Evolutionary conservation across 805 yeast species (phyloP), one percentile per base, ranked within the genome.

Genomic region (Candida coquimbonensis): DNA sequence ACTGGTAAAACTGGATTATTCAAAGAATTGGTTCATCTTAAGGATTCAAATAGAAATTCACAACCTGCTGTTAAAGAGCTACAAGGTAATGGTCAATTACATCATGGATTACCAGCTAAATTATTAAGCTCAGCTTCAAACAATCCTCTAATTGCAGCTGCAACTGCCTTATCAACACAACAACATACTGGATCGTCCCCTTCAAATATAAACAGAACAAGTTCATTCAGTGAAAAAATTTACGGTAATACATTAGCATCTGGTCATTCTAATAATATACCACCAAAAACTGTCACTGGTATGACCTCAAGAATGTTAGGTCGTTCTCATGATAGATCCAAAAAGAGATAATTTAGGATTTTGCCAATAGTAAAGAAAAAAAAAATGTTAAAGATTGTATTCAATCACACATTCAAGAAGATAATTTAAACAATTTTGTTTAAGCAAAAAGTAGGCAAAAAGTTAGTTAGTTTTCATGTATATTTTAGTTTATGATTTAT

Each of bases 251-350:
- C 12, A 37, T 17, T 25, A 27, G 29, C 25, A 21, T 21, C 43
- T 42, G 14, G 26, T 43, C 14, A 39, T 33, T 17, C 42, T 25
- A 25, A 36, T 7, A n/a, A 29, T 29, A 29, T 11, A 29, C 7
- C 24, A 35, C 37, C 24, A 35, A 64, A 57, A 29, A 42, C 60
- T 19, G 70, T 80, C 19, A 78, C 84, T 3, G 66, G 79, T 14
- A 67, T 74, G 74, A 80, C 78, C 57, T 81, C 87, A 7, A 77
- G 77, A 54, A 67, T 82, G 40, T 62, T 81, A 47, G 81, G 85
- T 5, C 64, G 87, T 55, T 74, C 80, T 43, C 67, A 69, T 21
- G 63, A 80, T 49, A 72, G 67, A 46, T 72, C 24, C 24, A 21
- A 67, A 57, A 57, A 54, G 44, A 48, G 46, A 36, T 46, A 44